Conservation (phyloP, 495 filamentous ascomycete genomes). For the Penicillium simplicissimum region DNA sequence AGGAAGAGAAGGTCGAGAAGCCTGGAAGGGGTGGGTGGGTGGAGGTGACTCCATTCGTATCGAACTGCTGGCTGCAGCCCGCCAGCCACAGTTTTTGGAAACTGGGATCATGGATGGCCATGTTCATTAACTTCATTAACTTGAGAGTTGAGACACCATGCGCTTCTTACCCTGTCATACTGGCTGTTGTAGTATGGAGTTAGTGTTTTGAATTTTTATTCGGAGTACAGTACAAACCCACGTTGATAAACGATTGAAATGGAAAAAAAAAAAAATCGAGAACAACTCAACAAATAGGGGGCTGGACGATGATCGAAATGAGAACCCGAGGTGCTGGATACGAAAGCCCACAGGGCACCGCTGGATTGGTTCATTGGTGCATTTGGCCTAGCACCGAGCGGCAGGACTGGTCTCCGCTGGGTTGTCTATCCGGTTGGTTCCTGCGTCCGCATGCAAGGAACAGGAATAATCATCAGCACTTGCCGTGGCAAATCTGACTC, state of each 20-base stretch:
- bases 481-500: slow-evolving; percentile 15
- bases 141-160: neutral
- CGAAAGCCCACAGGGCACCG: neutral
- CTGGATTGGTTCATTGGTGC: neutral
- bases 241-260: neutral
- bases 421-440: slow-evolving; percentile 21
- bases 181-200: neutral
- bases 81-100: neutral
- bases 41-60: slow-evolving; percentile 8
- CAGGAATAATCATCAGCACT: slow-evolving; percentile 9
- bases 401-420: slow-evolving; percentile 25
- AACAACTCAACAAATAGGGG: neutral
- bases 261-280: neutral
- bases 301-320: slow-evolving; percentile 1
- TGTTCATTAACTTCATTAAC: neutral
- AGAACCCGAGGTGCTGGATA: slow-evolving; percentile 19
- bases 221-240: too few relatives aligned
- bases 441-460: slow-evolving; percentile 30
- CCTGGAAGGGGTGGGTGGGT: slow-evolving; percentile 15
- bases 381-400: slow-evolving; percentile 14
- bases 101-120: neutral
- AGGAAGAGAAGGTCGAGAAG: slow-evolving; percentile 13
- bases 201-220: neutral
- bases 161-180: neutral
- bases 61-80: neutral